phyloP scores from a whole-genome alignment of 257 asterid genomes.

The Schizonepeta tenuifolia region DNA sequence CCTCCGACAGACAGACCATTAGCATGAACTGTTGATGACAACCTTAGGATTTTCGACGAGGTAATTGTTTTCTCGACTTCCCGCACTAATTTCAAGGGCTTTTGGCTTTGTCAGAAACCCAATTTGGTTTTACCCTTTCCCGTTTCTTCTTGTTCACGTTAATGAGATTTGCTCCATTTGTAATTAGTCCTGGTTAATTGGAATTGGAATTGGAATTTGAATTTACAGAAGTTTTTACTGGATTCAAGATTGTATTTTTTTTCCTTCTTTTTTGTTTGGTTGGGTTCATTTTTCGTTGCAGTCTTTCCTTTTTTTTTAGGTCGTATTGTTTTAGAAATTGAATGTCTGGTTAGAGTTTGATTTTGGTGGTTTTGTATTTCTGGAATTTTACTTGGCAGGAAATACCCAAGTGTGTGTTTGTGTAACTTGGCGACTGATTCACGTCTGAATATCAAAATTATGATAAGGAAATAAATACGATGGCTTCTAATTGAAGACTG shows the following conservation, averaged over 20 bases:
- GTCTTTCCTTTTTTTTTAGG: neutral
- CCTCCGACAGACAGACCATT: constrained; percentile 16
- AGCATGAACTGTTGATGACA: constrained; percentile 24
- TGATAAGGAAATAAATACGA: constrained; percentile 1
- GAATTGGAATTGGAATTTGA: constrained; percentile 34
- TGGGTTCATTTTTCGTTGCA: neutral
- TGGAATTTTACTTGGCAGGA: neutral
- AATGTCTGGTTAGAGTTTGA: constrained; percentile 14
- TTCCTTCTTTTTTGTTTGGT: neutral
- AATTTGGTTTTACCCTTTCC: neutral
- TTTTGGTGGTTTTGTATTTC: neutral
- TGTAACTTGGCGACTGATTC: constrained; percentile 25
- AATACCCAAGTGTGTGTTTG: neutral
- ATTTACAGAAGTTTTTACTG: neutral
- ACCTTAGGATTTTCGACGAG: constrained; percentile 31
- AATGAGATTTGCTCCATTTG: constrained; percentile 3
- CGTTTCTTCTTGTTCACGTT: constrained; percentile 19
- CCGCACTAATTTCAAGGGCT: constrained; percentile 7
- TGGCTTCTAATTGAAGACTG: constrained; percentile 15
- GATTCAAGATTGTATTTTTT: constrained; percentile 35
- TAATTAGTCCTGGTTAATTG: constrained; percentile 17
- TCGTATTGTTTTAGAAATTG: constrained; percentile 21
- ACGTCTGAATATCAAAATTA: constrained; percentile 3
- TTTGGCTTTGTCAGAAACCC: constrained; percentile 28
- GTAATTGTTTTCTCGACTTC: constrained; percentile 29